Conservation (phyloP, 495 filamentous ascomycete species). For the Xylaria flabelliformis region DNA sequence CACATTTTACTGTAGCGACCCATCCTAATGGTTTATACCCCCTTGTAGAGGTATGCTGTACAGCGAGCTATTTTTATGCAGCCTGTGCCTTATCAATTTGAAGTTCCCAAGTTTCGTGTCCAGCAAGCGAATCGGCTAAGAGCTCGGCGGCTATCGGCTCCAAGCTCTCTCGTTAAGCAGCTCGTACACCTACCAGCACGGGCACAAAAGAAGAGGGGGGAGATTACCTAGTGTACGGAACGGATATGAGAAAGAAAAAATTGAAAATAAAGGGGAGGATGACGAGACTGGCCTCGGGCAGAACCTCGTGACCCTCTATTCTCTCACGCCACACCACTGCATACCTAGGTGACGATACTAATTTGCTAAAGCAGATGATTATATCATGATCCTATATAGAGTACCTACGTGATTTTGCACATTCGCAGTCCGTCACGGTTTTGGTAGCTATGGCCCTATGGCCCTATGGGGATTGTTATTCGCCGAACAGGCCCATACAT, state of each 20-base stretch:
- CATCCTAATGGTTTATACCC: constrained; percentile 7
- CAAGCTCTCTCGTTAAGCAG: constrained; percentile 4
- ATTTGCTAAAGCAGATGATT: not conserved
- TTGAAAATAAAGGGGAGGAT: not conserved
- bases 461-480: not conserved
- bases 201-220: constrained; percentile 4
- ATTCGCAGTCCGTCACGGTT: not conserved
- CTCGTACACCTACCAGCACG: not conserved
- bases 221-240: not conserved
- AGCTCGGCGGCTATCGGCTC: constrained; percentile 18
- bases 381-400: not conserved
- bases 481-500: not conserved
- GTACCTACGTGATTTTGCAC: not conserved
- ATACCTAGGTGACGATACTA: constrained; percentile 20
- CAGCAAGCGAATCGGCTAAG: constrained; percentile 12
- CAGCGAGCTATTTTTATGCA: constrained; percentile 15
- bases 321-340: constrained; percentile 43
- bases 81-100: not conserved
- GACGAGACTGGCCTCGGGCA: constrained; percentile 4
- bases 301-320: constrained; percentile 41
- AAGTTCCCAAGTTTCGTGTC: not conserved
- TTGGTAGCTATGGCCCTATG: not conserved
- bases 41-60: constrained; percentile 10
- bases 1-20: not conserved
- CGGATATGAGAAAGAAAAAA: not conserved